Evolutionary conservation across 441 rosid genomes (phyloP).

Genomic region (Adansonia madagascariensis): DNA sequence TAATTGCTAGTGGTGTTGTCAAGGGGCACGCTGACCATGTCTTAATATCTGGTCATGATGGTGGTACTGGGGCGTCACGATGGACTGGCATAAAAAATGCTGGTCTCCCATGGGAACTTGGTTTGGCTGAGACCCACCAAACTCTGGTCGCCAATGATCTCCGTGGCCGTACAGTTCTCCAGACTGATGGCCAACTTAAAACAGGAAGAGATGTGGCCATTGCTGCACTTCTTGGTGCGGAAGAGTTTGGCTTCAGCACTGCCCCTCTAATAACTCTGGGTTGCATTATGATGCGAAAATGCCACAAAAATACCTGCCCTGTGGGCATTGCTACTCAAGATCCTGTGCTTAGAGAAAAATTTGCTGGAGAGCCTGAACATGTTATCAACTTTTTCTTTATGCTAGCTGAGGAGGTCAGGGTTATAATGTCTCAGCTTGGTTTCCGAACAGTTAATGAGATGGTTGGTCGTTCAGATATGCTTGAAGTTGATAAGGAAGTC

Average conservation of each 20-base stretch:
- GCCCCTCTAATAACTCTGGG: slow-evolving; percentile 99
- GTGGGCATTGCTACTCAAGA: slow-evolving; percentile 99
- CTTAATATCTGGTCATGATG: slow-evolving; percentile 98
- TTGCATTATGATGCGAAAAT: slow-evolving; percentile 99
- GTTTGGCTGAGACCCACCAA: slow-evolving; percentile 99
- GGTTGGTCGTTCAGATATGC: slow-evolving; percentile 99
- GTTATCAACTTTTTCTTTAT: slow-evolving; percentile 98
- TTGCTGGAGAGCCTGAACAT: slow-evolving; percentile 99
- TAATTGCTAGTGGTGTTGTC: slow-evolving; percentile 99
- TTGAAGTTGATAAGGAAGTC: slow-evolving; percentile 94
- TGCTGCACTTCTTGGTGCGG: slow-evolving; percentile 99
- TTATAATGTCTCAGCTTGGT: slow-evolving; percentile 96
- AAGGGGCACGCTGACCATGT: slow-evolving; percentile 99
- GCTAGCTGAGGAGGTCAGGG: slow-evolving; percentile 99
- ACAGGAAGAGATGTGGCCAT: slow-evolving; percentile 99
- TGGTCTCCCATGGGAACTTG: slow-evolving; percentile 99
- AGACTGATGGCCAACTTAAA: slow-evolving; percentile 99
- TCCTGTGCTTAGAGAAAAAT: slow-evolving; percentile 96
- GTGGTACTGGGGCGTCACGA: slow-evolving; percentile 99
- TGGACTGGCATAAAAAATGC: slow-evolving; percentile 99
- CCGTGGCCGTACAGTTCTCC: slow-evolving; percentile 97
- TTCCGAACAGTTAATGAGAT: slow-evolving; percentile 81
- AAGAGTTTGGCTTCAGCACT: slow-evolving; percentile 99
- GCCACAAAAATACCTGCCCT: slow-evolving; percentile 99
- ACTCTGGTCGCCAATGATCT: slow-evolving; percentile 99